Evolutionary conservation across 2,329 filamentous ascomycete species (phyloP), one percentile per base, ranked within the genome.

Genomic region (Bipolaris victoriae): DNA sequence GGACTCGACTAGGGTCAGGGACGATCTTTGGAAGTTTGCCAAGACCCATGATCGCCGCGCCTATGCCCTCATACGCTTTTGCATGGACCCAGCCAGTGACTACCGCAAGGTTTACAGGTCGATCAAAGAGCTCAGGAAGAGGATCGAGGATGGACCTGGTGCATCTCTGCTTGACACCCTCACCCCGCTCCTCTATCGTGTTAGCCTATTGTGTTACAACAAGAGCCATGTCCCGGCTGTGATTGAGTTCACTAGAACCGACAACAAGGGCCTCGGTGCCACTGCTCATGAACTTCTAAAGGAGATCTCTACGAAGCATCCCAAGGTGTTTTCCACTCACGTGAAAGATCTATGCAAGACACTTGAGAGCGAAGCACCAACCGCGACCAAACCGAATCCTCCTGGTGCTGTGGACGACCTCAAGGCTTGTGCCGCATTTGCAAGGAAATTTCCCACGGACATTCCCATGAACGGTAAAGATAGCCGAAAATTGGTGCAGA

Each of bases 391-490:
- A 50, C 72, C 83, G 1, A 93, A 93, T 60, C 90, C 94, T 51
- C 76, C 86, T 1, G 83, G 86, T 3, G 88, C 91, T n/a, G 91
- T 95, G 11, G 91, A 97, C 69, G 94, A 94, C 1, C 82, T 99
- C 57, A 97, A 96, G 74, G 94, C 96, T 2, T 97, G 95, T 73
- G 90, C 94, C 9, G 92, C 90, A 1, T 99, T 97, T 74, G 91
- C 93, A 1, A 89, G 89, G 69, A 92, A 89, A 67, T 94, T 96
- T 65, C 88, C 94, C 0, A 83, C 88, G 10, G 93, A 98, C 58
- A 86, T 99, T 51, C 90, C 91, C 1, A 85, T 75, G 52, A 74
- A 76, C 48, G 60, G 67, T 11, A 75, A 74, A 40, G 72, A 76
- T n/a, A 90, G 96, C 60, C 87, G 89, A 54, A 90, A 90, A 64